Base-by-base conservation (phyloP, 768 basidiomycete species). In the Phallus indusiatus region DNA sequence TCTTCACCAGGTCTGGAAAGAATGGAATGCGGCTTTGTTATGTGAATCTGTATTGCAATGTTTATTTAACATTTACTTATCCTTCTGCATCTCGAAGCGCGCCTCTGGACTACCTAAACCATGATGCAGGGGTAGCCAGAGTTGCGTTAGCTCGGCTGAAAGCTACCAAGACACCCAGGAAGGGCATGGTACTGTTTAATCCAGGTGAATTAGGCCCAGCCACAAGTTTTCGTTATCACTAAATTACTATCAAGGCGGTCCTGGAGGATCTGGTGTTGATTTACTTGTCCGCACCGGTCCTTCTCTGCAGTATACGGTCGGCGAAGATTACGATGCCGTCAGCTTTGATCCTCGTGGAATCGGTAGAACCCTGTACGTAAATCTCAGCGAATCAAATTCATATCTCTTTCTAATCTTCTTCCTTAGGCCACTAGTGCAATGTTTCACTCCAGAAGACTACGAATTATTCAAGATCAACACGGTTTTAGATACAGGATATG, bases 321-420 rank as follows among this genome's bases (percentile, higher is more conserved):
- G 62, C 1, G 49, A 47, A 35, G 48, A 62, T 12, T 64, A 60
- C 56, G 63, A 64, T 28, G 56, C 62, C 12, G 33, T 64, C 11
- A 59, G 62, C 8, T 62, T 62, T 36, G 61, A 62, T 55, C 63
- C 63, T 17, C 62, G 63, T 36, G 63, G 63, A 18, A 60, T 62
- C 5, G 58, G 62, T 11, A 46, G 55, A 14, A 56, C 63, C n/a
- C 21, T 33, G 62, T 60, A 28, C 56, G 48, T 18, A 7, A 35
- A 49, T 34, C 16, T 22, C 7, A 28, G n/a, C n/a, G n/a, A 36
- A 11, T 28, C 12, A n/a, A 24, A 28, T 16, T 1, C 20, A 34
- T 20, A 2, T 42, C n/a, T 42, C n/a, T 35, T 6, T 35, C 21
- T 59, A 37, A 53, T 28, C 54, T 17, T 36, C 55, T 14, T 18